phyloP scores from a whole-genome alignment of 2,329 filamentous ascomycete genomes.

The Colletotrichum sp. region DNA sequence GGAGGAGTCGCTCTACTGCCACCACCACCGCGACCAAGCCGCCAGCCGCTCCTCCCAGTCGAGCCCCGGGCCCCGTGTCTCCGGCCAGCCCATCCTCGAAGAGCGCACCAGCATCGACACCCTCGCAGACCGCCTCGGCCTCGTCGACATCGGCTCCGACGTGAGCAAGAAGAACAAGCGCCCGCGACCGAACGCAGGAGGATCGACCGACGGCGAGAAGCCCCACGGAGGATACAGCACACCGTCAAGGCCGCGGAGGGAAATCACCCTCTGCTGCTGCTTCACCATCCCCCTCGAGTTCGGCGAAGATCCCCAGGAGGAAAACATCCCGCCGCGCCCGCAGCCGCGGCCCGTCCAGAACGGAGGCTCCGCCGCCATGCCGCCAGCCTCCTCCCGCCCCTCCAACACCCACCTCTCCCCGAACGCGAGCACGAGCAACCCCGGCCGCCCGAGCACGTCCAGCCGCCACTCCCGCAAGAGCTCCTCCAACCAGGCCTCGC shows the following conservation, averaged over 20 bases:
- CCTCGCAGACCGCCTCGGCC: slow-evolving; percentile 77
- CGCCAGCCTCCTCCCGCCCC: not conserved
- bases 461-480: slow-evolving; percentile 32
- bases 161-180: slow-evolving; percentile 43
- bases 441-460: slow-evolving; percentile 22
- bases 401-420: slow-evolving; percentile 21
- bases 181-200: slow-evolving; percentile 24
- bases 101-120: slow-evolving; percentile 85
- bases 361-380: slow-evolving; percentile 8
- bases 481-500: slow-evolving; percentile 30
- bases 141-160: slow-evolving; percentile 62
- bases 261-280: slow-evolving; percentile 54
- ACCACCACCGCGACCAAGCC: slow-evolving; percentile 94
- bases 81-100: slow-evolving; percentile 60
- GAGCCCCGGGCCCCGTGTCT: slow-evolving; percentile 47
- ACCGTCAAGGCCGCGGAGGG: slow-evolving; percentile 35
- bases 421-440: not conserved
- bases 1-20: slow-evolving; percentile 79
- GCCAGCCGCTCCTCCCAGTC: slow-evolving; percentile 56
- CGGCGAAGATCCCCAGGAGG: slow-evolving; percentile 38
- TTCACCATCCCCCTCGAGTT: slow-evolving; percentile 52
- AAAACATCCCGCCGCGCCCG: slow-evolving; percentile 40
- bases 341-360: slow-evolving; percentile 52
- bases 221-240: slow-evolving; percentile 12
- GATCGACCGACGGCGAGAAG: slow-evolving; percentile 4